phyloP scores from a whole-genome alignment of 768 basidiomycete genomes.

The Lyophyllum atratum region DNA sequence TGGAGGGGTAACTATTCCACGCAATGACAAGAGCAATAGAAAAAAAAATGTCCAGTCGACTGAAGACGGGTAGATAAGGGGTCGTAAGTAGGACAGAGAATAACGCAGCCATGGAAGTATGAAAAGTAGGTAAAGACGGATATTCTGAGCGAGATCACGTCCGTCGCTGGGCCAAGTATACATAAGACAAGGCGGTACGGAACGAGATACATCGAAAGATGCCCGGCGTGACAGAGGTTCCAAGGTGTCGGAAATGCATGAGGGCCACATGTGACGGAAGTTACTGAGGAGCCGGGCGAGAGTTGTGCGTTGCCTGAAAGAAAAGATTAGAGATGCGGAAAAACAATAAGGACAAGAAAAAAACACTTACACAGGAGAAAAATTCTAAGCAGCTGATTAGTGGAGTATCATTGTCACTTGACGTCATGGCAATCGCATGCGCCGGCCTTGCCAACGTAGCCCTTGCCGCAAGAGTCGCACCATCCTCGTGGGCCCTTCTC shows the following conservation, averaged over 20 bases:
- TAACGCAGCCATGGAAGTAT: background rate
- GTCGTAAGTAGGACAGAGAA: background rate
- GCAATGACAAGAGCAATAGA: background rate
- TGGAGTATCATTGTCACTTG: slow-evolving; percentile 47
- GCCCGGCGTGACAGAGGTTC: slow-evolving; percentile 41
- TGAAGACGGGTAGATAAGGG: background rate
- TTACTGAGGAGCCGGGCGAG: slow-evolving; percentile 39
- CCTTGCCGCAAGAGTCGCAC: slow-evolving; percentile 77
- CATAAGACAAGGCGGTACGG: slow-evolving; percentile 59
- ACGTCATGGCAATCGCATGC: slow-evolving; percentile 66
- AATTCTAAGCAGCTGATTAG: slow-evolving; percentile 14
- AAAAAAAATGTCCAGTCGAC: slow-evolving; percentile 2
- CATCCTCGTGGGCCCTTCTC: slow-evolving; percentile 62
- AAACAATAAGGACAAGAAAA: background rate
- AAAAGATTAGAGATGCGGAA: background rate
- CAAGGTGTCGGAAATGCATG: slow-evolving; percentile 20
- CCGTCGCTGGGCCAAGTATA: slow-evolving; percentile 61
- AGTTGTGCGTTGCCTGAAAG: slow-evolving; percentile 29
- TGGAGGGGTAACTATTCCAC: background rate
- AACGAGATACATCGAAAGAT: slow-evolving; percentile 62
- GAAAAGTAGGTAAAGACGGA: slow-evolving; percentile 16
- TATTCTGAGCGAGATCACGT: slow-evolving; percentile 60
- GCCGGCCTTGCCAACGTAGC: slow-evolving; percentile 54
- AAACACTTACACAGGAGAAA: slow-evolving; percentile 31
- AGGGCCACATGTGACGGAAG: slow-evolving; percentile 29